Conservation (phyloP, 1,139 yeast species). For the Yamadazyma songkhlaensis region DNA sequence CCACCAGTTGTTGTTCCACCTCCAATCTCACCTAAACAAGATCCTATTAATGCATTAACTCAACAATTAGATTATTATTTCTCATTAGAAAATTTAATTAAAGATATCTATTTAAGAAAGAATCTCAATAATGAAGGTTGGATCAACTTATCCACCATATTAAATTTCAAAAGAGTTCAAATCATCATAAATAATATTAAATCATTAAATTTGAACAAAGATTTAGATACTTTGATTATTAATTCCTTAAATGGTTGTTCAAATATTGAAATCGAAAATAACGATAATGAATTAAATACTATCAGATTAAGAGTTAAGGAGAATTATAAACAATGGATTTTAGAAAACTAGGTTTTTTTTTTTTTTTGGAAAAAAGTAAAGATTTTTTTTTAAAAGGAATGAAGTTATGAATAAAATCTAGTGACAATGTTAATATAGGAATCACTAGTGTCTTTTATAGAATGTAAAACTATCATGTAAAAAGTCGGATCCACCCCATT, state of each 20-base stretch:
- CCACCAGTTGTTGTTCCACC: constrained; percentile 42
- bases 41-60: constrained; percentile 46
- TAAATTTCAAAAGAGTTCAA: constrained; percentile 72
- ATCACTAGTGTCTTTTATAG: background rate
- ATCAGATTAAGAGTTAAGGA: constrained; percentile 42
- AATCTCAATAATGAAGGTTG: constrained; percentile 78
- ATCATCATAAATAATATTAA: constrained; percentile 45
- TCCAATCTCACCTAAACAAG: constrained; percentile 48
- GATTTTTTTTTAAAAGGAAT: background rate
- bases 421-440: background rate
- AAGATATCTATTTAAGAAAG: constrained; percentile 73
- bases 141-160: constrained; percentile 60
- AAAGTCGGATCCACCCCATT: constrained; percentile 1
- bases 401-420: background rate
- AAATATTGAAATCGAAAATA: constrained; percentile 37
- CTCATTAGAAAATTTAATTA: constrained; percentile 79
- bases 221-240: constrained; percentile 26
- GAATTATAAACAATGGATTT: constrained; percentile 44
- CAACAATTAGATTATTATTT: constrained; percentile 87
- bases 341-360: constrained; percentile 12
- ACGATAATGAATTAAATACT: constrained; percentile 23
- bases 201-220: constrained; percentile 26
- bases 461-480: constrained; percentile 2
- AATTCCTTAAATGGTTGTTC: constrained; percentile 34
- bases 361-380: constrained; percentile 1